Evolutionary conservation across 768 basidiomycete species (phyloP), one percentile per base, ranked within the genome.

Genomic region (Tricholoma furcatifolium): DNA sequence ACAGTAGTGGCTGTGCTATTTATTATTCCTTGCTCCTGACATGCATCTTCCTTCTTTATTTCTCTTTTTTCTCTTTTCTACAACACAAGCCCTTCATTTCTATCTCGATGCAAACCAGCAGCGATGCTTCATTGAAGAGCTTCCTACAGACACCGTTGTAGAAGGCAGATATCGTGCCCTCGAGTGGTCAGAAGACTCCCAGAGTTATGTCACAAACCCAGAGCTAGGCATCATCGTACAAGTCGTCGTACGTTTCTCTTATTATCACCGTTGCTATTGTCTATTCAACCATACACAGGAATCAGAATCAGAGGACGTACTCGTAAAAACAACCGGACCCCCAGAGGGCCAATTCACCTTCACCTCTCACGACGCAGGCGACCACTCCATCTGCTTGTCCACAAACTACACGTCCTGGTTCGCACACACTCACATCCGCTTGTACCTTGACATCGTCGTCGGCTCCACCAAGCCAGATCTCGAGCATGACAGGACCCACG

Each of bases 371-470:
- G 93, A 95, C 55, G 81, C 95, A 24, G 95, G 95, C 43, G 97
- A 98, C 75, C 97, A 99, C 74, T 86, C 91, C 48, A 97, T 99
- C 65, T 99, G 97, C 67, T 82, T 98, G 45, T 91, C 91, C 6
- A 90, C 92, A 17, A 96, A 96, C 69, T 88, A 93, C 71, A 87
- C 92, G 2, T 83, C 90, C 14, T 96, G 91, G 93, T 90, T 91
- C 70, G 79, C 81, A 51, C 80, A 75, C 63, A 84, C 91, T 2
- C 95, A 98, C 68, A 91, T 99, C 56, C 91, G 92, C 42, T 83
- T 99, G 54, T 89, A 98, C 74, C 84, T 99, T 60, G 97, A 98
- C 65, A 81, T 99, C 51, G 85, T 91, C 49, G 91, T 98, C 49
- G 97, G 97, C 20, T 83, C 81, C 44, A 86, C 91, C 23, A 93